These are phyloP conservation scores for Talinum fruticosum DNA, from an alignment of 148 eudicot species.

Conservation along the genomic window DNA sequence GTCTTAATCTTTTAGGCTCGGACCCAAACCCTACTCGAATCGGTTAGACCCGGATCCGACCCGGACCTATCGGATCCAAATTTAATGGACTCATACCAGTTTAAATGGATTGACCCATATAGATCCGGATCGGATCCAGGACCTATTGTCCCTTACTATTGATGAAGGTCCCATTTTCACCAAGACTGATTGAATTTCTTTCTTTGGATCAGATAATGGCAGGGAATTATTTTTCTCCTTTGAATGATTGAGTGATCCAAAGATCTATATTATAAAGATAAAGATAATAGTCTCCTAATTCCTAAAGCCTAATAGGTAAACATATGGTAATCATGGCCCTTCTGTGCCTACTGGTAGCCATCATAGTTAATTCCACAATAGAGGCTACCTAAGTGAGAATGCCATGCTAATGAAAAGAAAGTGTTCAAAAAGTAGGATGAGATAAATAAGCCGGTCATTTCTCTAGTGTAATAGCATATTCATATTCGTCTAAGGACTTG, in stretches of 20 bases:
- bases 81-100: too few relatives aligned
- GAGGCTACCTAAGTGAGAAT: background rate
- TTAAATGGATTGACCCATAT: too few relatives aligned
- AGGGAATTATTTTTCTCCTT: background rate
- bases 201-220: background rate
- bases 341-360: background rate
- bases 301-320: background rate
- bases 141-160: too few relatives aligned
- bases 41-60: too few relatives aligned
- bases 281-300: background rate
- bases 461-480: background rate
- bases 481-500: too few relatives aligned
- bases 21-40: too few relatives aligned
- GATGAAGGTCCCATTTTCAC: constrained; percentile 1
- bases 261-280: background rate
- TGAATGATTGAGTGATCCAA: background rate
- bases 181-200: background rate
- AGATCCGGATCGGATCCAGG: too few relatives aligned
- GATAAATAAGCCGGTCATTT: background rate
- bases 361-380: background rate
- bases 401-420: background rate
- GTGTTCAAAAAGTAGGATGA: background rate
- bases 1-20: too few relatives aligned
- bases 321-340: background rate
- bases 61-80: too few relatives aligned